Percentiles rank a stretch among this genome's conserved stretches.
Evolutionary conservation across 345 rosid species (phyloP).

Genomic region (Orychophragmus violaceus): DNA sequence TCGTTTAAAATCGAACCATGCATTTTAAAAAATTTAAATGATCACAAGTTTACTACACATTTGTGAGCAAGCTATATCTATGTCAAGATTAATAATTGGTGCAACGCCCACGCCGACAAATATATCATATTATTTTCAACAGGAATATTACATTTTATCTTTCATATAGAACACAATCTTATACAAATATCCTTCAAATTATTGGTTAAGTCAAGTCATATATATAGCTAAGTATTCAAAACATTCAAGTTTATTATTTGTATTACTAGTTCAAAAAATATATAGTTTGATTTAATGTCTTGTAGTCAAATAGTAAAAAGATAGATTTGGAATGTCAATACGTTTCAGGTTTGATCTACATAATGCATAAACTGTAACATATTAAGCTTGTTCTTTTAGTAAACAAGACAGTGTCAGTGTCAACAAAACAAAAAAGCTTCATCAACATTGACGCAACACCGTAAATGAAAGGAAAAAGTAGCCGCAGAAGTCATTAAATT

Average conservation of each 20-base stretch:
- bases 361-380: no score
- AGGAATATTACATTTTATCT: not conserved
- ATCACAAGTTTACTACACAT: not conserved
- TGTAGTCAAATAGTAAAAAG: no score
- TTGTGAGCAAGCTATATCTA: not conserved
- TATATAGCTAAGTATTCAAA: not conserved
- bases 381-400: no score
- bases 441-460: no score
- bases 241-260: not conserved
- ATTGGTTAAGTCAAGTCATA: not conserved
- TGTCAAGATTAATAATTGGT: conserved; percentile 12
- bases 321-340: no score
- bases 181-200: not conserved
- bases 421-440: no score
- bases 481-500: no score
- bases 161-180: not conserved
- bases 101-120: not conserved
- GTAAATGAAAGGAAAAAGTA: no score
- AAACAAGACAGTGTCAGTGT: no score
- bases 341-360: no score
- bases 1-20: not conserved
- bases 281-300: not conserved
- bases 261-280: not conserved
- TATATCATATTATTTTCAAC: not conserved
- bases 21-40: not conserved